Evolutionary conservation across 352 stramenopile species (phyloP).

Genomic region (Peronospora farinosa): DNA sequence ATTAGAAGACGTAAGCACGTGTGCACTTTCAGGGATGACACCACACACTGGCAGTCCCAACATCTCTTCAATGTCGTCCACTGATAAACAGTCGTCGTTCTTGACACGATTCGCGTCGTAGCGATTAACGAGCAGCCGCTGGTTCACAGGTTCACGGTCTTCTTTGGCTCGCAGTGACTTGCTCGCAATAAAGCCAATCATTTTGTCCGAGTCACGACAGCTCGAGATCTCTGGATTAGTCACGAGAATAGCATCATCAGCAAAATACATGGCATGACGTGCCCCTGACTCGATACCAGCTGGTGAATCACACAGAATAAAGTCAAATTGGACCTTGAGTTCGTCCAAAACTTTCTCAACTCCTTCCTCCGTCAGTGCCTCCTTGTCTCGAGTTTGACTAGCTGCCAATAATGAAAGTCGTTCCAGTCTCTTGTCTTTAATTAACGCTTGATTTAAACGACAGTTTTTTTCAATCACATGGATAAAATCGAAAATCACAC

Average conservation of each 20-base stretch:
- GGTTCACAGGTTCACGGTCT: conserved; percentile 59
- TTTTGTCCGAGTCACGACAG: conserved; percentile 92
- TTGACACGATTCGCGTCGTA: conserved; percentile 88
- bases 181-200: conserved; percentile 92
- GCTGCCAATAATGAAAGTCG: conserved; percentile 82
- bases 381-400: conserved; percentile 89
- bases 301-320: conserved; percentile 87
- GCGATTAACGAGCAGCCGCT: conserved; percentile 87
- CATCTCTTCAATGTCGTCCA: conserved; percentile 91
- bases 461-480: conserved; percentile 90
- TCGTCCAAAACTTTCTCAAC: conserved; percentile 83
- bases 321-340: conserved; percentile 81
- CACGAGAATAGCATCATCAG: conserved; percentile 89
- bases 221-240: conserved; percentile 92
- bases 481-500: conserved; percentile 94
- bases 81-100: conserved; percentile 85
- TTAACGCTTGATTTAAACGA: conserved; percentile 82
- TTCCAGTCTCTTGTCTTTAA: conserved; percentile 86
- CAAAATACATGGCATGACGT: conserved; percentile 90
- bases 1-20: conserved; percentile 90
- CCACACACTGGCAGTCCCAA: conserved; percentile 85
- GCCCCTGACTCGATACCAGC: conserved; percentile 88
- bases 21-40: conserved; percentile 86
- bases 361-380: conserved; percentile 83
- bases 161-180: conserved; percentile 83